Base-by-base conservation (phyloP, 768 basidiomycete species). In the Panaeolus cyanescens region DNA sequence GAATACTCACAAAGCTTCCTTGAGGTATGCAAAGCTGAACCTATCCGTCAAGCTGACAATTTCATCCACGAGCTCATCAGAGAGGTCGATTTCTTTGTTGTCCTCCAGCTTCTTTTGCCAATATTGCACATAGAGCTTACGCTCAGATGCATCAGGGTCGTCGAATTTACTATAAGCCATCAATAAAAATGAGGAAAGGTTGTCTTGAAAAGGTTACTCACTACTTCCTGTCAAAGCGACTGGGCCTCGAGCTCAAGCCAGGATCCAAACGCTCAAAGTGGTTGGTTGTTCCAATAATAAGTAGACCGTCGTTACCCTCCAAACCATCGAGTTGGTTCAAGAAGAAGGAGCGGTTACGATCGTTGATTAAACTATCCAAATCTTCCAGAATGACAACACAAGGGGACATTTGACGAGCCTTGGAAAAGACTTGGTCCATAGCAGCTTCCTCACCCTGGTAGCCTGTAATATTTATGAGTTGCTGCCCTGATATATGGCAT, bases 151-250 rank as follows among this genome's bases (percentile, higher is more conserved):
- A 65, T 82, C 80, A 5, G 93, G 93, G 67, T 92, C 85, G 50
- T 89, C 83, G 69, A 94, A 95, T 57, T 83, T 69, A 69, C 90
- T 92, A 53, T 55, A 1, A 37, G n/a, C 39, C 8, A 58, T 10
- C 56, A 13, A 40, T 12, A 37, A 17, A 32, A 56, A 59, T 13
- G 40, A 3, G 50, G 10, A 45, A 13, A 25, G 17, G 22, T 45
- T 40, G 39, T 7, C 63, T 6, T 32, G 22, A 39, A 5, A 17
- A 45, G 6, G 8, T 50, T 8, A 81, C 90, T 63, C 65, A 91
- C 92, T 87, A 93, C 79, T 94, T 93, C 57, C 93, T 81, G 70
- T 95, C 93, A 66, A 95, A 95, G 36, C 93, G 85, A 66, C 90
- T 92, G 8, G 93, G 93, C 19, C 93, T 83, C 39, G 78, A 84